phyloP scores from a whole-genome alignment of 2,329 filamentous ascomycete species.

The Ampelomyces quisqualis region DNA sequence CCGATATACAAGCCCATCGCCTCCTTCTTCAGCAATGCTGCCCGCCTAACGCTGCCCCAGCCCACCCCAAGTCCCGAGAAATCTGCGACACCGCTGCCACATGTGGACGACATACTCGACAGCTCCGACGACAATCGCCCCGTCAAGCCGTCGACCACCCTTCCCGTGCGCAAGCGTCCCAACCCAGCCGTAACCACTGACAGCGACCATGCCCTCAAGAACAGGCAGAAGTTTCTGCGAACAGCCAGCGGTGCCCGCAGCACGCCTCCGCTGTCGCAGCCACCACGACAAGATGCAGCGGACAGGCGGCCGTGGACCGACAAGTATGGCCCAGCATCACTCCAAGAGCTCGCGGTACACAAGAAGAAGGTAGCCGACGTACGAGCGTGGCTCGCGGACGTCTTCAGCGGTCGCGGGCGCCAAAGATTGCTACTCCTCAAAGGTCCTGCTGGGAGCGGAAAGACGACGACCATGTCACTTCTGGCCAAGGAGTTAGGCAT shows the following conservation, averaged over 20 bases:
- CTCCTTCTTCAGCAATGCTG: conserved; percentile 52
- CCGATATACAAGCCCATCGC: conserved; percentile 48
- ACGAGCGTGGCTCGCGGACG: conserved; percentile 75
- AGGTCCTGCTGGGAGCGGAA: conserved; percentile 86
- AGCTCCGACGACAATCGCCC: conserved; percentile 38
- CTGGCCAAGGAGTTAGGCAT: conserved; percentile 75
- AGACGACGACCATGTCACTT: conserved; percentile 81
- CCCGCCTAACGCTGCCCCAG: conserved; percentile 45
- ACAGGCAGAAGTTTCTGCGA: conserved; percentile 50
- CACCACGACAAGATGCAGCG: conserved; percentile 35
- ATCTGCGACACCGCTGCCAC: conserved; percentile 24
- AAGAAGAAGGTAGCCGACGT: conserved; percentile 93
- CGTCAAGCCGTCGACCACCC: conserved; percentile 18
- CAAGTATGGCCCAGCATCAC: conserved; percentile 69
- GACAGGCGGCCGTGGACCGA: conserved; percentile 83
- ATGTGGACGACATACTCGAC: conserved; percentile 43
- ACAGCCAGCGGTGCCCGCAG: conserved; percentile 37
- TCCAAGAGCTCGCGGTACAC: conserved; percentile 89
- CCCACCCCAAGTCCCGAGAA: conserved; percentile 46
- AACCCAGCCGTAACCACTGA: conserved; percentile 19
- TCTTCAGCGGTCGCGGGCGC: conserved; percentile 59
- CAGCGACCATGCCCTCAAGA: conserved; percentile 21
- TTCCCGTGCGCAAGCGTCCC: conserved; percentile 36
- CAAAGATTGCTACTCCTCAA: conserved; percentile 82
- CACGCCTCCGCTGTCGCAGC: conserved; percentile 32